Percentiles rank a stretch among this genome's conserved stretches.
Conservation (phyloP, 2,329 filamentous ascomycete genomes). For the Myotisia sp. region DNA sequence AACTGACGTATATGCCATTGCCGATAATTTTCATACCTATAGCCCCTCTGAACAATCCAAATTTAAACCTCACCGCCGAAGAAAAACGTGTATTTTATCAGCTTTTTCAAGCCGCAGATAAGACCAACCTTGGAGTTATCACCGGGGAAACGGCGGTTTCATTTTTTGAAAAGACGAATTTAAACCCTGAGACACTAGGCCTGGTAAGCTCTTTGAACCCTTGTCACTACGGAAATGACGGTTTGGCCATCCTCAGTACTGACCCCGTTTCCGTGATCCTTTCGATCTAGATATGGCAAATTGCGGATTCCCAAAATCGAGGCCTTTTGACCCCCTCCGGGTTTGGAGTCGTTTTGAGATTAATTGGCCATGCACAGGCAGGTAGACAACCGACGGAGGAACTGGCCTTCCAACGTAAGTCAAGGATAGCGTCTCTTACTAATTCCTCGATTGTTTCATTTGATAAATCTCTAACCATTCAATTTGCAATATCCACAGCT, state of each 20-base stretch:
- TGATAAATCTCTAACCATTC: not conserved
- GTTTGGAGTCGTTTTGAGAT: constrained; percentile 80
- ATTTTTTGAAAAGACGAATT: constrained; percentile 92
- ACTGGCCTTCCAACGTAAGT: constrained; percentile 60
- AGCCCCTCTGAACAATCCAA: constrained; percentile 34
- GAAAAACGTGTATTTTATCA: constrained; percentile 91
- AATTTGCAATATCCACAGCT: no score
- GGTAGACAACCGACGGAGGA: constrained; percentile 68
- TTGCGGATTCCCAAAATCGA: constrained; percentile 91
- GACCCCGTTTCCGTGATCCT: constrained; percentile 1
- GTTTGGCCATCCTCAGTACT: not conserved
- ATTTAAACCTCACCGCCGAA: constrained; percentile 73
- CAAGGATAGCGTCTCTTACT: constrained; percentile 1
- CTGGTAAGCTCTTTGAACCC: constrained; percentile 52
- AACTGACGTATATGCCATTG: not conserved
- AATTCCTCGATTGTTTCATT: not conserved
- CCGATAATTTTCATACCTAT: not conserved
- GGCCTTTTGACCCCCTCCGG: constrained; percentile 84
- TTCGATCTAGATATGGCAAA: constrained; percentile 77
- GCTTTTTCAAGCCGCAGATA: constrained; percentile 85
- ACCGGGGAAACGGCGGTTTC: constrained; percentile 92
- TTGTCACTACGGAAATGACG: not conserved
- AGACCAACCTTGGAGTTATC: constrained; percentile 79
- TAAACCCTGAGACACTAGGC: constrained; percentile 73
- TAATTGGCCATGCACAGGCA: constrained; percentile 91